phyloP scores from a whole-genome alignment of 345 rosid species.

The Garcia nutans region DNA sequence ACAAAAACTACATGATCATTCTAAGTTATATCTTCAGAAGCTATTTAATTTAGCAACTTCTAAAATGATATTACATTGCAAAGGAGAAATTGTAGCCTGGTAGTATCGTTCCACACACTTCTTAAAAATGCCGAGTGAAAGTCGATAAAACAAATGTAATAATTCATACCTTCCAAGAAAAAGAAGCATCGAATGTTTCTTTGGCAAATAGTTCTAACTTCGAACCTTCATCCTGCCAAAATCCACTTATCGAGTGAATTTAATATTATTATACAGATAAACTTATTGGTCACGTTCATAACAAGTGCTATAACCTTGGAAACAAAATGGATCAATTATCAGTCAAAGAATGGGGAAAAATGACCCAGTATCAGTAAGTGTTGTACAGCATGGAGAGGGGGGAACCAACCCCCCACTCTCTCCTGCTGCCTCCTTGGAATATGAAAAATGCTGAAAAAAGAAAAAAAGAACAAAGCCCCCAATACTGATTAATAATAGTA shows the following conservation, averaged over 20 bases:
- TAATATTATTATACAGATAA: not conserved
- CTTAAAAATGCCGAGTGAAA: not conserved
- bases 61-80: not conserved
- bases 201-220: conserved; percentile 49
- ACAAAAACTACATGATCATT: not conserved
- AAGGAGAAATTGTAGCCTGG: not conserved
- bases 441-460: no score
- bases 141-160: not conserved
- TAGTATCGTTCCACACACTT: not conserved
- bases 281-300: not conserved
- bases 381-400: no score
- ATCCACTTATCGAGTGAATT: not conserved
- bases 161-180: conserved; percentile 63
- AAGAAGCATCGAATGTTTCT: conserved; percentile 55
- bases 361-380: no score
- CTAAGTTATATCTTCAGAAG: not conserved
- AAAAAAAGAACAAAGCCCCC: no score
- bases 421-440: no score
- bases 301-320: not conserved
- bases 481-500: no score
- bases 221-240: conserved; percentile 60
- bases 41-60: not conserved
- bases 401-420: no score
- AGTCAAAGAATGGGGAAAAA: no score
- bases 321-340: not conserved